Base-by-base conservation (phyloP, 2,329 filamentous ascomycete species). In the Aspergillus thermomutatus region DNA sequence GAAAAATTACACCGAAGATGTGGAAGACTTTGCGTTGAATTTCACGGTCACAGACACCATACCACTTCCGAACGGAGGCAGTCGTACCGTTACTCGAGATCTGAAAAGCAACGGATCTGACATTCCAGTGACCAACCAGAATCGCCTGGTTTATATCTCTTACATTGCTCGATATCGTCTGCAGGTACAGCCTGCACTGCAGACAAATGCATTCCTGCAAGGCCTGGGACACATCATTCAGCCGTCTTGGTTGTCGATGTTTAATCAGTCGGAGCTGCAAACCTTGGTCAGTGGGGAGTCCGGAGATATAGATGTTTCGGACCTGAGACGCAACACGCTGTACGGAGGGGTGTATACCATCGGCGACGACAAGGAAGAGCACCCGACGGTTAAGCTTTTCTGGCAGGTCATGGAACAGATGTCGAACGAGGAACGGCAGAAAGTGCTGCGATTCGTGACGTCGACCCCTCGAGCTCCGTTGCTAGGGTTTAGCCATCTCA, bases 241-340 rank as follows among this genome's bases (percentile, higher is more conserved):
- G 57, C 92, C 93, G 0, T 85, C 86, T 3, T 99, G 94, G 94
- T 83, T 99, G 4, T 92, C 89, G 66, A 97, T 99, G 94, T 99
- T 99, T 80, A 99, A 99, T 73, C 93, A 97, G 72, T 86, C 86
- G 3, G 94, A 99, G 72, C 83, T 99, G 4, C 94, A 97, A 75
- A 94, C 91, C 1, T 86, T 99, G 5, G 89, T 99, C 17, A 91
- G 92, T 53, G 94, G 94, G 46, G 92, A 96, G 65, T 88, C 87
- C 27, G 87, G 87, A 9, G 87, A 90, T 60, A 95, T 99, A 57
- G 89, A 97, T 67, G 83, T 99, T 37, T 85, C 89, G 27, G 94
- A 99, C 71, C 81, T 97, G 43, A 86, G 92, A 25, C 81, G 80
- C 53, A 90, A 97, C 75, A 97, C 94, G 0, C 75, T 85, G 2